A percentile compares a stretch with the other conserved stretches of the same genome.
Evolutionary conservation across 805 yeast genomes (phyloP).

Genomic region (Starmera pachycereana): DNA sequence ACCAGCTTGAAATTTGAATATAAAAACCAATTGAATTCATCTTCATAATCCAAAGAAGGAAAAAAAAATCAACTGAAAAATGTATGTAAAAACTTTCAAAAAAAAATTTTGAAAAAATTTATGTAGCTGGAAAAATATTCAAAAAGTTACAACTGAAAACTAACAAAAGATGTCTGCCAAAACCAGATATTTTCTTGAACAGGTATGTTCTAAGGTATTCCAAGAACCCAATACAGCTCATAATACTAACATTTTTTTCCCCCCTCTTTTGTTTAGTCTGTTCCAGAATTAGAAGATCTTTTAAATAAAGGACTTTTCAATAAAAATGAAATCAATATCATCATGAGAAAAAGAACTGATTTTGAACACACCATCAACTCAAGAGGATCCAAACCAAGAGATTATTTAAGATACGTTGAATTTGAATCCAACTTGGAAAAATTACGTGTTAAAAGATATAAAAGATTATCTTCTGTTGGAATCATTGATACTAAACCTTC

Average conservation of each 20-base stretch:
- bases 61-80: neutral
- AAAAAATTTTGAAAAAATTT: no score
- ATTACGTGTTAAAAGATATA: conserved; percentile 61
- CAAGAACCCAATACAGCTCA: no score
- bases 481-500: conserved; percentile 51
- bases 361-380: conserved; percentile 86
- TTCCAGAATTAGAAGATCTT: conserved; percentile 88
- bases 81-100: neutral
- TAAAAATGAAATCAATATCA: conserved; percentile 68
- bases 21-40: no score
- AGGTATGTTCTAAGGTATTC: conserved; percentile 11
- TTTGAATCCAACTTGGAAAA: conserved; percentile 76
- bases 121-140: neutral
- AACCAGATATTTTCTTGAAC: conserved; percentile 47
- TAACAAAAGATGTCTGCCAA: conserved; percentile 22
- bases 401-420: conserved; percentile 67
- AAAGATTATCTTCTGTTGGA: conserved; percentile 45
- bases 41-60: no score
- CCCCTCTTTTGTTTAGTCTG: conserved; percentile 35
- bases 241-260: no score
- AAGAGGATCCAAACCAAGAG: conserved; percentile 70
- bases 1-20: no score
- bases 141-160: neutral
- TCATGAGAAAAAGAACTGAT: conserved; percentile 90
- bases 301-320: conserved; percentile 72